Evolutionary conservation across 2,329 filamentous ascomycete species (phyloP), one percentile per base, ranked within the genome.

Genomic region (Alternaria triticimaculans): DNA sequence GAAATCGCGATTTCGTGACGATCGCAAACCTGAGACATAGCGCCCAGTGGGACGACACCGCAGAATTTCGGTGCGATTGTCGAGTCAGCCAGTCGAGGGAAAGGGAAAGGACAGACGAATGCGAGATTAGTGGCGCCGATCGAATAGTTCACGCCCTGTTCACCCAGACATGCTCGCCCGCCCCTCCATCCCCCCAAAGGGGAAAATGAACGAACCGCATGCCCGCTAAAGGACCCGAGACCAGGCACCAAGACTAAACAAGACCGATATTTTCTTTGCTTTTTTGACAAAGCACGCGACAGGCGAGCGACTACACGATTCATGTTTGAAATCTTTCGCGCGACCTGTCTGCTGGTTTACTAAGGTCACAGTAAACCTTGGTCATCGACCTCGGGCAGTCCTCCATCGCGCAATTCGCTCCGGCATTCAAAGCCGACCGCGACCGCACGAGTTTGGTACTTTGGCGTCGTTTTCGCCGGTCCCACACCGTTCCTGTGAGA

Each of bases 61-160:
- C 37, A 18, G 37, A 41, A 41, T 41, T 41, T 41, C 37, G 37
- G 37, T 41, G 37, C 37, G 15, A 18, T 41, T 37, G 2, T 30
- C 33, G 37, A 41, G 37, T 41, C 37, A 41, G 37, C 4, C 21
- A 23, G 21, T 23, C 21, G 21, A 23, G 21, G 21, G 21, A 23
- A 51, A 26, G 49, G 20, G 45, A 25, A 21, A 21, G 26, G 48
- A 33, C 28, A 18, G 25, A 33, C 28, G 20, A 33, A n/a, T 15
- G 20, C 20, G 45, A 53, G 18, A 53, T 53, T 53, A 55, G 33
- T 51, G 50, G 50, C 45, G 59, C 55, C 51, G 57, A 51, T 65
- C 63, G 25, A 51, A 48, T 51, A 61, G 59, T 61, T 61, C 59
- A 56, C 49, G 51, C 55, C 55, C 55, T 60, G 63, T 65, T 65